Evolutionary conservation across 75 land plant species (phyloP), one percentile per base, ranked within the genome.

Genomic region (Sequoiadendron giganteum): DNA sequence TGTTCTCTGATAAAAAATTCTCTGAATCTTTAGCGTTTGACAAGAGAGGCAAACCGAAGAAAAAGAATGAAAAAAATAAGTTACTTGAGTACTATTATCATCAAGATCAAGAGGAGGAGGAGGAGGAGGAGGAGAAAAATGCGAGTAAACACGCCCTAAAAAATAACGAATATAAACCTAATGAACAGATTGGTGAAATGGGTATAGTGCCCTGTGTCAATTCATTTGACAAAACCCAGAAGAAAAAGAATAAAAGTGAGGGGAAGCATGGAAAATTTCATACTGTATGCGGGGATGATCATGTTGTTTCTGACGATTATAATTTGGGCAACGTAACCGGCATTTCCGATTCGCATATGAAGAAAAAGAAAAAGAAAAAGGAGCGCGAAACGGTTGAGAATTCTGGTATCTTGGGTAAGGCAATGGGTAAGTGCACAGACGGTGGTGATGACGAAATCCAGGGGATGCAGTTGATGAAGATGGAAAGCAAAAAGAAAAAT

Each of bases 1-100:
- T 96, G 91, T 94, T 97, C 86, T 84, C 91, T 8, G 96, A 96
- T 83, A 90, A 88, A 89, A 89, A 79, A 2, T 96, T 97, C 87
- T 77, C 88, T 2, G 86, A 92, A 38, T 90, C 94, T 28, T 89
- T 93, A 3, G 90, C 92, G 1, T 56, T 94, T 13, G 96, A 97
- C 79, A 97, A 97, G 92, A 87, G 98, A 85, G 99, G 97, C 19
- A 92, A 90, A 54, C 90, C 87, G 32, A 91, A 85, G 79, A 89
- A 90, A 89, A 88, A 88, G 48, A 25, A 48, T 32, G 30, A 86
- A 48, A 79, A 73, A 30, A 85, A 89, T 32, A 89, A 88, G 76
- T 84, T 92, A 45, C 90, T 96, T n/a, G 89, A 86, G 21, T 89
- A 88, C 10, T 96, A 97, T 82, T 96, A 97, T 58, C 86, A 85